Evolutionary conservation across 1,284 basidiomycete genomes (phyloP), one percentile per base, ranked within the genome.

Genomic region (Chiua sp.): DNA sequence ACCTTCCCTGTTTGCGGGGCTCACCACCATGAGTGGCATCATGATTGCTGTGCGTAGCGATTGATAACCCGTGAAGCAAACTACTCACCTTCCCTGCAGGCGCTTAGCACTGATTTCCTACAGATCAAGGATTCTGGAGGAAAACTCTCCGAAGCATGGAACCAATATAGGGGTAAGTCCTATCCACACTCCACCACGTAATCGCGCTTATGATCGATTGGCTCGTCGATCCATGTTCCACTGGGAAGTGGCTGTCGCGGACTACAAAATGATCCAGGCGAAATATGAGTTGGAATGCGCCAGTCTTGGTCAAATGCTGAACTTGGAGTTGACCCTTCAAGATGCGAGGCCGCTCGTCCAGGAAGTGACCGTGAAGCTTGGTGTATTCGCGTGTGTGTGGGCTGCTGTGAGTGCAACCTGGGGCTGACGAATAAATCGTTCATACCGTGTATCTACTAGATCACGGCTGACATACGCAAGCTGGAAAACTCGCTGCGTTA

Each of bases 311-410:
- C 64, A 65, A 15, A 42, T 66, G 46, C 11, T 48, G 44, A 48
- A 47, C 23, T 46, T 57, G n/a, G 56, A 57, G 23, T 13, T 22
- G 22, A 47, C 33, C 11, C 55, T 67, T 7, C 52, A 52, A 11
- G 47, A 59, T 10, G 44, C 68, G 12, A 53, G 54, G 20, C 65
- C 65, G 18, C 59, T 69, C 48, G 55, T 67, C 39, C 63, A 66
- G 28, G 66, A 67, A 7, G 58, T 67, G 42, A 66, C 63, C 3
- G 50, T 13, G 23, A 67, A 63, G 28, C 55, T 67, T 2, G 65
- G 66, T 1, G 51, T 68, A 2, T 68, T 67, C 46, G 63, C 56
- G 20, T 59, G 35, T 2, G 66, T 66, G 7, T 70, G 66, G 65
- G 63, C 66, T 6, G 60, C 63, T 12, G 66, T 70, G 51, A 33